A percentile compares a stretch with the other conserved stretches of the same genome.
These are phyloP conservation scores for Lepidium africanum DNA, from an alignment of 345 rosid genomes.

Conservation along the genomic window DNA sequence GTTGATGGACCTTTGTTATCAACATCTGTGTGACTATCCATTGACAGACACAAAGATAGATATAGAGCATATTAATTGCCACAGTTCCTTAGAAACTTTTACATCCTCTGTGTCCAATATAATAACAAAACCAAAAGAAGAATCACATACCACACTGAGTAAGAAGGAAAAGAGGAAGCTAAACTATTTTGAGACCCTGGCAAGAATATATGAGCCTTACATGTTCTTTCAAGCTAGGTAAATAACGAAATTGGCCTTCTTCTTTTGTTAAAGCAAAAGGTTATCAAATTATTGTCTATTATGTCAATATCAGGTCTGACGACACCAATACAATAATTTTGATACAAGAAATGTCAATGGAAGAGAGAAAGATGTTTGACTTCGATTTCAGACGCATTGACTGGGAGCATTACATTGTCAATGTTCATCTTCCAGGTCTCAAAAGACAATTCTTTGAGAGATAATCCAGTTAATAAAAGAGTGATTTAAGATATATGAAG, in stretches of 20 bases:
- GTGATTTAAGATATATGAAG: not conserved
- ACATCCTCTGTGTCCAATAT: not conserved
- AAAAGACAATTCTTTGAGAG: not conserved
- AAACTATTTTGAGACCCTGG: slow-evolving; percentile 4
- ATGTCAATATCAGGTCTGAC: slow-evolving; percentile 25
- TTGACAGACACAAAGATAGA: not conserved
- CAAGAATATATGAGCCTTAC: slow-evolving; percentile 19
- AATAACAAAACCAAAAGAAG: not conserved
- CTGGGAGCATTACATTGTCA: slow-evolving; percentile 34
- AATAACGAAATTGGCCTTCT: not conserved
- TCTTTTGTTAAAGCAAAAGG: not conserved
- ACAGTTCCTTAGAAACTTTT: slow-evolving; percentile 15
- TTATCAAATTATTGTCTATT: not conserved
- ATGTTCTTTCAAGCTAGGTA: slow-evolving; percentile 16
- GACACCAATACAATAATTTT: slow-evolving; percentile 20
- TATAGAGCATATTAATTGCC: not conserved
- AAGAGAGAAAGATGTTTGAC: slow-evolving; percentile 29
- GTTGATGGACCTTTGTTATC: not conserved
- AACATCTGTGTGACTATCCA: slow-evolving; percentile 2
- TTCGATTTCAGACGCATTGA: slow-evolving; percentile 27
- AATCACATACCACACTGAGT: not conserved
- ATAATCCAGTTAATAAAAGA: not conserved
- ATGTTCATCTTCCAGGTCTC: slow-evolving; percentile 33
- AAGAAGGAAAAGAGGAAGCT: slow-evolving; percentile 1
- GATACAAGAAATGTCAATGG: slow-evolving; percentile 21